A percentile compares a stretch with the other conserved stretches of the same genome.
Evolutionary conservation across 345 rosid species (phyloP).

Genomic region (Citrus inodora): DNA sequence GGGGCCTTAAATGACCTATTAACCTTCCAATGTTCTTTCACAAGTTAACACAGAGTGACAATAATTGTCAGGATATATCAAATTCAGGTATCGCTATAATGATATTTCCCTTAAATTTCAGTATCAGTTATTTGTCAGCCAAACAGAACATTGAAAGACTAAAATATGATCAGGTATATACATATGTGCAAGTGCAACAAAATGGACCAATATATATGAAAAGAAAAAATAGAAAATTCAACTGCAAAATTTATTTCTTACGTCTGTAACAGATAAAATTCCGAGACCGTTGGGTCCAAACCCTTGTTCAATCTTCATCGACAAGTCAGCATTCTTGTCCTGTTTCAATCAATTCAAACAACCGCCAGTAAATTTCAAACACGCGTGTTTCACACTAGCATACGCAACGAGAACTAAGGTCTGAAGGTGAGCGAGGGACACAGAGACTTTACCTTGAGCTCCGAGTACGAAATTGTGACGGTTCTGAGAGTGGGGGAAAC

Average conservation of each 20-base stretch:
- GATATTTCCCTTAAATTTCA: not conserved
- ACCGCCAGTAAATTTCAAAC: not conserved
- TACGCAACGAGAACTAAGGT: not conserved
- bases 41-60: not conserved
- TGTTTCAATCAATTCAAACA: slow-evolving; percentile 24
- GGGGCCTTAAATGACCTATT: not conserved
- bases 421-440: not conserved
- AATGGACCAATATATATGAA: no score
- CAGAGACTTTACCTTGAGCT: slow-evolving; percentile 50
- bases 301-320: slow-evolving; percentile 72
- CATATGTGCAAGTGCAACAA: no score
- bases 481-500: slow-evolving; percentile 52
- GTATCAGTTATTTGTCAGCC: not conserved
- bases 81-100: not conserved
- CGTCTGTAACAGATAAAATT: slow-evolving; percentile 67
- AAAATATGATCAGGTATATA: not conserved
- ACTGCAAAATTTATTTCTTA: slow-evolving; percentile 13
- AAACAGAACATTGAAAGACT: not conserved
- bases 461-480: slow-evolving; percentile 66
- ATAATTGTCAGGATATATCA: not conserved
- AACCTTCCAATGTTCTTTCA: not conserved
- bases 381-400: not conserved
- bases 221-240: no score
- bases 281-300: slow-evolving; percentile 90
- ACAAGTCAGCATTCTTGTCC: slow-evolving; percentile 63